These are phyloP conservation scores for Scheffersomyces coipomensis DNA, from an alignment of 805 yeast species.

Conservation along the genomic window DNA sequence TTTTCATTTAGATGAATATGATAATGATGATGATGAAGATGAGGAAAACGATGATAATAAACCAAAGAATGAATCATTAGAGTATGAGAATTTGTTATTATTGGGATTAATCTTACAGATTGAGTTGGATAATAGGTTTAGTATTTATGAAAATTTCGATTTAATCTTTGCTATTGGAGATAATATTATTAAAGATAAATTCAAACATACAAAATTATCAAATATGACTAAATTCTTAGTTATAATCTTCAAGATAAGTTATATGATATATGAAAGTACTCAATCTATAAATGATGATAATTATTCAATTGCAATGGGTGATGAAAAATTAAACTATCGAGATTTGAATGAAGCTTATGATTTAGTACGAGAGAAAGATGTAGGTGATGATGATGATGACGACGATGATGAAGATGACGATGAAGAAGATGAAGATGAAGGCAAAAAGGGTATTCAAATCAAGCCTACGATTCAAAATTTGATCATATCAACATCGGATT, in stretches of 20 bases:
- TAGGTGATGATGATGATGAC: constrained; percentile 10
- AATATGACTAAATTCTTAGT: constrained; percentile 23
- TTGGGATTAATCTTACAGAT: constrained; percentile 36
- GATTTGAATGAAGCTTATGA: constrained; percentile 42
- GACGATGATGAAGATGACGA: constrained; percentile 13
- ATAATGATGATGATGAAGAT: constrained; percentile 18
- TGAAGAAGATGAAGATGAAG: constrained; percentile 2
- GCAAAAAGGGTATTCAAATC: constrained; percentile 11
- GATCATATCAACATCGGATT: constrained; percentile 5
- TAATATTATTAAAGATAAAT: constrained; percentile 18
- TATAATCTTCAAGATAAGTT: constrained; percentile 28
- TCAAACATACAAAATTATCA: constrained; percentile 16
- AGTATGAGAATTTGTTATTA: constrained; percentile 31
- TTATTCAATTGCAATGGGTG: constrained; percentile 38
- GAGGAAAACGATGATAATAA: constrained; percentile 22
- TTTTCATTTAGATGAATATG: constrained; percentile 41
- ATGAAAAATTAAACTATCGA: constrained; percentile 39
- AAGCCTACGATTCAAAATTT: constrained; percentile 24
- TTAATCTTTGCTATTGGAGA: constrained; percentile 42
- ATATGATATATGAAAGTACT: constrained; percentile 45
- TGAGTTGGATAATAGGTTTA: constrained; percentile 35
- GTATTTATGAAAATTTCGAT: constrained; percentile 43
- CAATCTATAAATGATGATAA: constrained; percentile 47
- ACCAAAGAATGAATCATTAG: constrained; percentile 13
- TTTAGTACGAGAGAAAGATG: constrained; percentile 16